A percentile compares a stretch with the other conserved stretches of the same genome.
Evolutionary conservation across 345 rosid species (phyloP).

Genomic region (Carallia brachiata): DNA sequence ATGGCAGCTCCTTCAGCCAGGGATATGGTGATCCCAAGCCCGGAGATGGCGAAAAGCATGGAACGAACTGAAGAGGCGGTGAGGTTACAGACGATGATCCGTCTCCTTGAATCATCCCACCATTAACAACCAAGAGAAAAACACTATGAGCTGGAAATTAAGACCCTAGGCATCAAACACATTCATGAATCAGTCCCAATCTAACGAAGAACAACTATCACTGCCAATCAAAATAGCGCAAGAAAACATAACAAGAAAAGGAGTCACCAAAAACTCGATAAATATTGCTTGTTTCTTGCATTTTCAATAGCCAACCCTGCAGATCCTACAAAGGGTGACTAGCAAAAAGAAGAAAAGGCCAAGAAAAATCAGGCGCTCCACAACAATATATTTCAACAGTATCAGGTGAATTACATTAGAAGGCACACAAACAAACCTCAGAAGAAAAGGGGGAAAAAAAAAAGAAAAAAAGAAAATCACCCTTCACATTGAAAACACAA

Average conservation of each 20-base stretch:
- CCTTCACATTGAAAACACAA: neutral
- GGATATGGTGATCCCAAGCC: constrained; percentile 60
- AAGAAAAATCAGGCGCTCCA: neutral
- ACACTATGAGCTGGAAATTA: neutral
- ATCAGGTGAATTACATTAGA: neutral
- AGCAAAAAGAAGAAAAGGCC: neutral
- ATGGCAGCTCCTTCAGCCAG: constrained; percentile 53
- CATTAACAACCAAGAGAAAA: constrained; percentile 17
- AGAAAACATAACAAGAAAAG: neutral
- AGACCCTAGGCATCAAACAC: constrained; percentile 3
- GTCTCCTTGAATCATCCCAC: constrained; percentile 53
- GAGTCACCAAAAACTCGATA: neutral
- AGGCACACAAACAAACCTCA: neutral
- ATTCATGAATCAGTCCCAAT: constrained; percentile 8
- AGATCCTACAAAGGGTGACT: neutral
- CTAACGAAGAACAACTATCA: neutral
- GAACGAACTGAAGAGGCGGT: constrained; percentile 50
- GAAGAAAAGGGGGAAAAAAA: neutral
- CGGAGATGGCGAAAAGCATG: constrained; percentile 59
- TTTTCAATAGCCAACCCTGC: neutral
- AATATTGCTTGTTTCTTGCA: neutral
- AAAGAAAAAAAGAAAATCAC: constrained; percentile 7
- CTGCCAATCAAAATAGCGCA: neutral
- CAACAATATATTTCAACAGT: neutral
- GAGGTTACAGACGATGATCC: constrained; percentile 56